Evolutionary conservation across 192 early-diverging fungal species (phyloP).

Genomic region (Lunasporangiospora selenospora): DNA sequence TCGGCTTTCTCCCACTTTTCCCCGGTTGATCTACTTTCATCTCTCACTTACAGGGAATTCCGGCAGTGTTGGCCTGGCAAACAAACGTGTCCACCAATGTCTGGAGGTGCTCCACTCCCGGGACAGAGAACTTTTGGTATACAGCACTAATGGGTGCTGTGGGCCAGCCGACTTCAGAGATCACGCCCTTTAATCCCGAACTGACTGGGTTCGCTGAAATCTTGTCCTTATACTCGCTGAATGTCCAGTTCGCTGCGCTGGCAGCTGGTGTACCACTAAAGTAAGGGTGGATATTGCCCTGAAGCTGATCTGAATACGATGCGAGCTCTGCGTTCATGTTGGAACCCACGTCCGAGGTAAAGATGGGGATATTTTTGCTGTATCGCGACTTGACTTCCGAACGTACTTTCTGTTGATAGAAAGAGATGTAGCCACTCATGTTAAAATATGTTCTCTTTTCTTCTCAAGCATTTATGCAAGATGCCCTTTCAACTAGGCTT

Average conservation of each 20-base stretch:
- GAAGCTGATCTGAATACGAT: constrained; percentile 4
- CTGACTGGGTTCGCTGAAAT: constrained; percentile 15
- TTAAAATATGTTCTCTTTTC: too few species aligned
- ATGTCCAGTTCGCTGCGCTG: constrained; percentile 29
- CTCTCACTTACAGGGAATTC: constrained; percentile 23
- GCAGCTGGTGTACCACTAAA: constrained; percentile 10
- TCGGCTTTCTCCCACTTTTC: too few species aligned
- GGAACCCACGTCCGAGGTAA: constrained; percentile 13
- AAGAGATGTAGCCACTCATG: too few species aligned
- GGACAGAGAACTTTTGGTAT: constrained; percentile 17
- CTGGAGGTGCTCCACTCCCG: constrained; percentile 10
- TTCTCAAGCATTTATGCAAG: too few species aligned
- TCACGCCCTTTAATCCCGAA: neutral
- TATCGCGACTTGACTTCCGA: too few species aligned
- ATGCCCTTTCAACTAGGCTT: too few species aligned
- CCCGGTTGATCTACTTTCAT: too few species aligned
- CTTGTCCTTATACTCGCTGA: constrained; percentile 16
- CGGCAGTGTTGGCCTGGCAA: constrained; percentile 18
- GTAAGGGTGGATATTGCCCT: constrained; percentile 35
- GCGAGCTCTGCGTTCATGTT: constrained; percentile 4
- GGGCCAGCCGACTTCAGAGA: constrained; percentile 33
- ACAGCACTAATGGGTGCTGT: too few species aligned
- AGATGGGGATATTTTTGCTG: constrained; percentile 7
- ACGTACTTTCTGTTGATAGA: too few species aligned
- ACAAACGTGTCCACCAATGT: constrained; percentile 20